phyloP scores from a whole-genome alignment of 2,329 filamentous ascomycete species.

The Phaeosphaeria sp. region DNA sequence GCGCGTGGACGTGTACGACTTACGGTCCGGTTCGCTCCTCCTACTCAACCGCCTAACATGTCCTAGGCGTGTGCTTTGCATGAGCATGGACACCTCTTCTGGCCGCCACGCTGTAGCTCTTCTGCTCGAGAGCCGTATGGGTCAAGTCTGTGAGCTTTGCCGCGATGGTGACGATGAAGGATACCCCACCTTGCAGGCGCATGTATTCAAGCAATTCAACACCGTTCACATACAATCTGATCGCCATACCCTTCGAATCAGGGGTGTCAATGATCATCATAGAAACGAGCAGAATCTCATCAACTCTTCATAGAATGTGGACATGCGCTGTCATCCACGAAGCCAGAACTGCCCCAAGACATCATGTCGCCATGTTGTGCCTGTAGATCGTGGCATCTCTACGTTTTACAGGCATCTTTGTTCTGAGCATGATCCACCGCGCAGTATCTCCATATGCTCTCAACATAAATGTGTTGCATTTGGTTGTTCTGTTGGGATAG shows the following conservation, averaged over 20 bases:
- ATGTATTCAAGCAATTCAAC: slow-evolving; percentile 19
- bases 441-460: slow-evolving; percentile 71
- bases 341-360: neutral
- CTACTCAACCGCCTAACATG: slow-evolving; percentile 63
- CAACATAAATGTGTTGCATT: slow-evolving; percentile 69
- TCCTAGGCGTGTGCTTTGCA: slow-evolving; percentile 62
- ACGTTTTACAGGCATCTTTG: slow-evolving; percentile 62
- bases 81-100: slow-evolving; percentile 68
- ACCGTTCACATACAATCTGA: slow-evolving; percentile 36
- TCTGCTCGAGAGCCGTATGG: slow-evolving; percentile 65
- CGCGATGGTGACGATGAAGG: slow-evolving; percentile 7
- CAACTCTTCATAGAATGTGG: slow-evolving; percentile 40
- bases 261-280: slow-evolving; percentile 25
- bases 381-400: slow-evolving; percentile 40
- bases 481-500: slow-evolving; percentile 67
- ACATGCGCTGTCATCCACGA: neutral
- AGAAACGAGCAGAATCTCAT: slow-evolving; percentile 33
- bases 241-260: slow-evolving; percentile 27
- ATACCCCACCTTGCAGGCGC: neutral
- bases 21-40: slow-evolving; percentile 48
- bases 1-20: slow-evolving; percentile 63
- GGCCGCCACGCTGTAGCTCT: slow-evolving; percentile 63
- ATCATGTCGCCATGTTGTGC: neutral
- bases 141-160: slow-evolving; percentile 63
- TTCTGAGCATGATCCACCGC: slow-evolving; percentile 66